These are phyloP conservation scores for Macrocybe gigantea DNA, from an alignment of 768 basidiomycete genomes.

Conservation along the genomic window DNA sequence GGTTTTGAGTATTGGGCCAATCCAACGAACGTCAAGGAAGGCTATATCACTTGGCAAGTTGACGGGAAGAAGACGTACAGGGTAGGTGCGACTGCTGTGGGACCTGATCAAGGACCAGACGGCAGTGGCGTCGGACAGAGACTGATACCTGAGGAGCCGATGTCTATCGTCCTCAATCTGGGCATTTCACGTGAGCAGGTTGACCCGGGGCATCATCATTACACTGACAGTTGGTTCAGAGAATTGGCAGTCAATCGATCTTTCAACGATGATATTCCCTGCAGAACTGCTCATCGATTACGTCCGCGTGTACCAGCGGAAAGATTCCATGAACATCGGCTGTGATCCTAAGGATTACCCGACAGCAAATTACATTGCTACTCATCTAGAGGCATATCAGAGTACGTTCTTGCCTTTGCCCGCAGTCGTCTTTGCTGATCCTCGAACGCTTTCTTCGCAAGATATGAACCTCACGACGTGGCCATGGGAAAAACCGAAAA, in stretches of 20 bases:
- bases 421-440: background rate
- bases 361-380: constrained; percentile 56
- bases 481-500: constrained; percentile 36
- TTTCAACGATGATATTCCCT: constrained; percentile 59
- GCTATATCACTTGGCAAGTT: constrained; percentile 74
- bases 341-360: constrained; percentile 64
- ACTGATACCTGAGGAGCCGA: constrained; percentile 52
- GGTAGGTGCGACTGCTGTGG: constrained; percentile 50
- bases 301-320: constrained; percentile 74
- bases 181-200: constrained; percentile 48
- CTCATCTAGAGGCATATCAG: constrained; percentile 50
- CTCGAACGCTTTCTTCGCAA: constrained; percentile 9
- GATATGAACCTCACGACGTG: constrained; percentile 38
- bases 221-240: constrained; percentile 20
- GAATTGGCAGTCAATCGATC: constrained; percentile 61
- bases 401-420: constrained; percentile 32
- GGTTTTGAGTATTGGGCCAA: constrained; percentile 77
- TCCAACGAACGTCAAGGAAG: constrained; percentile 43
- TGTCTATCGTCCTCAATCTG: constrained; percentile 56
- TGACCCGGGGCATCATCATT: background rate
- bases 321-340: constrained; percentile 51
- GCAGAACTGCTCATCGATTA: constrained; percentile 71
- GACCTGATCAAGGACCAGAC: constrained; percentile 26
- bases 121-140: constrained; percentile 55
- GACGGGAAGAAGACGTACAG: constrained; percentile 44